phyloP scores from a whole-genome alignment of 2,329 filamentous ascomycete species.

The Didymosphaeria variabile region DNA sequence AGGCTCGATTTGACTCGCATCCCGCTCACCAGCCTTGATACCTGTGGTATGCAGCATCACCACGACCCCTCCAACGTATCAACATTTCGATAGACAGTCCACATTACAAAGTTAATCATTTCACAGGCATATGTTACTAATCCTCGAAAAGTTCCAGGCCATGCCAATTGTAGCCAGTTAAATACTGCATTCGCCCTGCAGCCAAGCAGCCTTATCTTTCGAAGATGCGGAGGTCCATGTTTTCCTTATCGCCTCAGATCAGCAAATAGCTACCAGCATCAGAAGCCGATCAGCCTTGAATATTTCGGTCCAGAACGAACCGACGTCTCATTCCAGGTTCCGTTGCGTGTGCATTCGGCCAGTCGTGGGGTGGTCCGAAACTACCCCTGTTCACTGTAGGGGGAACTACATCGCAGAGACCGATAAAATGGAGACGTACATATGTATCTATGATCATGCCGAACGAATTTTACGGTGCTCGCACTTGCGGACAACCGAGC shows the following conservation, averaged over 20 bases:
- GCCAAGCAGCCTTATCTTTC: slow-evolving; percentile 7
- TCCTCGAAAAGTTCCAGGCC: neutral
- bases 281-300: neutral
- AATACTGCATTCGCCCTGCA: neutral
- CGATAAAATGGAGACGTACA: neutral
- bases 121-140: neutral
- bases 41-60: neutral
- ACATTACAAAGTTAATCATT: neutral
- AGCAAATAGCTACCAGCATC: neutral
- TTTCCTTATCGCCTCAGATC: neutral
- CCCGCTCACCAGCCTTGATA: neutral
- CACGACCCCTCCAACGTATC: neutral
- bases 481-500: slow-evolving; percentile 13
- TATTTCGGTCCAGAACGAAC: slow-evolving; percentile 2
- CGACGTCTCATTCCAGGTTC: neutral
- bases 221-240: slow-evolving; percentile 2
- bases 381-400: neutral
- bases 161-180: neutral
- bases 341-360: neutral
- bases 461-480: slow-evolving; percentile 9
- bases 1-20: neutral
- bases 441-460: neutral
- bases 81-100: neutral
- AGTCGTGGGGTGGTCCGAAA: neutral
- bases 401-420: neutral